Base-by-base conservation (phyloP, 176 grass and related monocot species). In the Cenchrus fungigraminus region DNA sequence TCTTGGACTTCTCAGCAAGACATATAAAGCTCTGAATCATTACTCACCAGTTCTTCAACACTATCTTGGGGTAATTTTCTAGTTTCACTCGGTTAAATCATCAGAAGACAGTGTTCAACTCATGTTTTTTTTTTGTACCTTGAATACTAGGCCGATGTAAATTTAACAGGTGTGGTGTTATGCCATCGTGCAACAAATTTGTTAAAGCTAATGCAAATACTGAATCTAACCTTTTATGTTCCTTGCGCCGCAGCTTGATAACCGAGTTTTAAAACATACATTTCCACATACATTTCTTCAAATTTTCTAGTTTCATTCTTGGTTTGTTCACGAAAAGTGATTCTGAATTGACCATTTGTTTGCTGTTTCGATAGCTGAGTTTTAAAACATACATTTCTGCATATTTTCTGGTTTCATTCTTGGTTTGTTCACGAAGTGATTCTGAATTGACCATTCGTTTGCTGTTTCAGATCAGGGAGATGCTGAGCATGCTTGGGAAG, bases 1-100 rank as follows among this genome's bases (percentile, higher is more conserved):
- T 83, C 58, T 88, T 54, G 86, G 83, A 66, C 76, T 92, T 82
- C 75, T 92, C 70, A 68, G 83, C 40, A 90, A 91, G 64, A 81
- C 76, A 37, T 91, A 92, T 3, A 11, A 53, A 79, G 76, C 78
- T 65, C 59, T 95, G 20, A 56, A 92, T 70, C 72, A 63, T 17
- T 84, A 92, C 67, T 83, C 86, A 71, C 87, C 87, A 47, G 62
- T 85, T 81, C 58, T 90, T 74, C 84, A 83, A 29, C 79, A 85
- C 72, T 85, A 86, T 68, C 40, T 68, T 19, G 87, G 88, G 87
- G 92, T 92, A 95, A 58, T 74, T 22, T 64, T 84, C 13, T 61
- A 73, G 43, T 55, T 76, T 77, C 28, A 65, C 14, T 13, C 0
- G 50, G 60, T 65, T 61, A 22, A 37, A 56, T 34, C 12, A 1